Evolutionary conservation across 805 yeast genomes (phyloP).

Genomic region (Ogataea methylovora): DNA sequence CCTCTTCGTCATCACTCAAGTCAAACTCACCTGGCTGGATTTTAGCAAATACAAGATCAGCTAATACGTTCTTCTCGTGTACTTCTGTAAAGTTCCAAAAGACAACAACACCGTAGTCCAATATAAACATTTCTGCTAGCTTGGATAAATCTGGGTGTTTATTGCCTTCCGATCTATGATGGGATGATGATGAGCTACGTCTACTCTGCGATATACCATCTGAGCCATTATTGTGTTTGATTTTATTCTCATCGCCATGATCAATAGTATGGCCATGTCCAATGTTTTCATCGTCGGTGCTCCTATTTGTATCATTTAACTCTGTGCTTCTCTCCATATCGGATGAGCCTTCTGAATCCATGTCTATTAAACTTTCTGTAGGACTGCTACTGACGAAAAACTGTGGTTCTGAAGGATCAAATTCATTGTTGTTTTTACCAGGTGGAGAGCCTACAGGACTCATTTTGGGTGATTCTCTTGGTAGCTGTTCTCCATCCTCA

Average conservation of each 20-base stretch:
- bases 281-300: slow-evolving; percentile 2
- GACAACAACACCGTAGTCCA: slow-evolving; percentile 93
- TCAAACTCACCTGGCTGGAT: slow-evolving; percentile 35
- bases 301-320: too few species aligned
- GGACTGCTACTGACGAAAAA: slow-evolving; percentile 52
- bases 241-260: background rate
- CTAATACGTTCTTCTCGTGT: slow-evolving; percentile 89
- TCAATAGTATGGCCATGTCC: background rate
- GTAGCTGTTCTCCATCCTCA: slow-evolving; percentile 37
- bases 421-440: slow-evolving; percentile 40
- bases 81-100: slow-evolving; percentile 94
- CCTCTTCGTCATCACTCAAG: slow-evolving; percentile 29
- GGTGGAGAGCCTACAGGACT: slow-evolving; percentile 23
- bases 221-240: background rate
- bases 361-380: slow-evolving; percentile 21
- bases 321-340: slow-evolving; percentile 1
- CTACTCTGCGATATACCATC: background rate
- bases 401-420: slow-evolving; percentile 91
- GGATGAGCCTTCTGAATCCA: too few species aligned
- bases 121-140: slow-evolving; percentile 84
- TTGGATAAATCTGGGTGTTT: slow-evolving; percentile 38
- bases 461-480: slow-evolving; percentile 12
- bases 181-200: background rate
- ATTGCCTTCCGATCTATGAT: background rate
- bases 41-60: slow-evolving; percentile 75